These are phyloP conservation scores for Pseudisothecium myosuroides DNA, from an alignment of 225 moss, liverwort and hornwort genomes.

Conservation along the genomic window DNA sequence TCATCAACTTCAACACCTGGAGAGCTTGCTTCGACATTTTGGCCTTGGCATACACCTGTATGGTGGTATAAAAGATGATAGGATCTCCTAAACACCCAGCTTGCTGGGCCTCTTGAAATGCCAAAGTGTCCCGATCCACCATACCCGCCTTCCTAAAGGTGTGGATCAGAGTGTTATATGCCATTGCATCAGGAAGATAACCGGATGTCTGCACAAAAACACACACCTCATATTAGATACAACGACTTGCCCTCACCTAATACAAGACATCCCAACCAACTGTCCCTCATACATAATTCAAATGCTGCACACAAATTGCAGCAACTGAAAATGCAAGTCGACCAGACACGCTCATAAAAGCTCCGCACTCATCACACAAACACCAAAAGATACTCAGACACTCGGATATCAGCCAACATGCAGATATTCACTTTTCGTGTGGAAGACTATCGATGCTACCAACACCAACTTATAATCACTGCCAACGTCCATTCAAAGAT, in stretches of 20 bases:
- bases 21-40: slow-evolving; percentile 35
- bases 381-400: background rate
- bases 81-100: slow-evolving; percentile 24
- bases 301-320: background rate
- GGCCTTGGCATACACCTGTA: slow-evolving; percentile 42
- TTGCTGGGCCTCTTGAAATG: slow-evolving; percentile 35
- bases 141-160: slow-evolving; percentile 44
- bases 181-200: slow-evolving; percentile 30
- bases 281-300: background rate
- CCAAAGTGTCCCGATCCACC: slow-evolving; percentile 50
- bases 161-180: slow-evolving; percentile 46
- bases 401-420: no score
- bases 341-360: background rate
- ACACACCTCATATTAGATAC: background rate
- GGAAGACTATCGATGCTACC: background rate
- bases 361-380: background rate
- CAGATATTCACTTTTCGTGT: no score
- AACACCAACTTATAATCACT: background rate
- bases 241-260: background rate
- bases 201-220: slow-evolving; percentile 21
- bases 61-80: slow-evolving; percentile 55
- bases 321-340: background rate
- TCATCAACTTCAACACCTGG: slow-evolving; percentile 35
- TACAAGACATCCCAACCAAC: background rate
- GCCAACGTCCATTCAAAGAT: background rate